A percentile compares a stretch with the other conserved stretches of the same genome.
phyloP scores from a whole-genome alignment of 176 grass and related monocot species.

The Phoenix dactylifera region DNA sequence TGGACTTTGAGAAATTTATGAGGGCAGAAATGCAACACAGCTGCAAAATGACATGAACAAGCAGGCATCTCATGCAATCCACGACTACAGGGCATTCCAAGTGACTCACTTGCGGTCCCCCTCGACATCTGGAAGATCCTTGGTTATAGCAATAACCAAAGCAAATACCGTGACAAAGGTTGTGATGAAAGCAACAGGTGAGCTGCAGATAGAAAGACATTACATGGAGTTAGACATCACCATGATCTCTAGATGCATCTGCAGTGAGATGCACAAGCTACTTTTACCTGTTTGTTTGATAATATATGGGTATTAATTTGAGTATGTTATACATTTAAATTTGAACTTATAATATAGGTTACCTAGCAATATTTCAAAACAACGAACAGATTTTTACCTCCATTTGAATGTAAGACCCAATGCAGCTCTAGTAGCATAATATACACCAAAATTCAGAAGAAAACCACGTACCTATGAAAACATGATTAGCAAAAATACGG shows the following conservation, averaged over 20 bases:
- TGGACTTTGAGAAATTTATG: too few species aligned
- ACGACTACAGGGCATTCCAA: not conserved
- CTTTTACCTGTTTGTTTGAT: constrained; percentile 29
- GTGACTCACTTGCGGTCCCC: constrained; percentile 90
- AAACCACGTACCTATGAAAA: constrained; percentile 81
- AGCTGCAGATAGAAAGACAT: constrained; percentile 65
- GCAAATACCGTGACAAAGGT: constrained; percentile 94
- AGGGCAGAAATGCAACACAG: too few species aligned
- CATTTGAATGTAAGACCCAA: constrained; percentile 90
- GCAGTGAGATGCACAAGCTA: constrained; percentile 22
- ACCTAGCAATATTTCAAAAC: constrained; percentile 6
- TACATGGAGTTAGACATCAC: constrained; percentile 39
- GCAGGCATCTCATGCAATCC: too few species aligned
- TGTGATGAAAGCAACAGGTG: constrained; percentile 93
- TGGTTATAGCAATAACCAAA: constrained; percentile 99
- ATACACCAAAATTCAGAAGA: constrained; percentile 99
- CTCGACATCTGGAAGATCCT: constrained; percentile 98
- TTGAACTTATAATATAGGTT: not conserved
- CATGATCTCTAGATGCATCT: constrained; percentile 22
- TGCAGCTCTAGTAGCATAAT: constrained; percentile 96
- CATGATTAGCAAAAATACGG: not conserved
- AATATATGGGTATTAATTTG: not conserved
- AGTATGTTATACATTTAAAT: too few species aligned
- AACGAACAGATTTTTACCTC: constrained; percentile 49
- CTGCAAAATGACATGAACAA: too few species aligned